These are phyloP conservation scores for Phytopythium oedochilum DNA, from an alignment of 352 stramenopile species.

Conservation along the genomic window DNA sequence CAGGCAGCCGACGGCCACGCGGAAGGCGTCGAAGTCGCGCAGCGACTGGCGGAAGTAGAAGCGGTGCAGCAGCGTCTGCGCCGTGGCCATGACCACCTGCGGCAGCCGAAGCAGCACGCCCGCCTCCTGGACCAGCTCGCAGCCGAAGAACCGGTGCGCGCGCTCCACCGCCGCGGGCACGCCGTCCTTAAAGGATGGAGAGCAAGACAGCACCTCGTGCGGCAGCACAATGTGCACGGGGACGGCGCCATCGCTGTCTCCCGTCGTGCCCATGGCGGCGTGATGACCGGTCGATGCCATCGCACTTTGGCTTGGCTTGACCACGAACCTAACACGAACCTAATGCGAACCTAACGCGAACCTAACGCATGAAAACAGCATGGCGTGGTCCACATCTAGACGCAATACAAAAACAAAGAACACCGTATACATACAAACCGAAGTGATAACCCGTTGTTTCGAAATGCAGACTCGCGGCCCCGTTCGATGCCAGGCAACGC, in stretches of 20 bases:
- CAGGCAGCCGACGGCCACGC: constrained; percentile 81
- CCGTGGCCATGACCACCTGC: constrained; percentile 88
- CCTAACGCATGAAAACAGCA: too few relatives aligned
- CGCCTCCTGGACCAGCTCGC: constrained; percentile 89
- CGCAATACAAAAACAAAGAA: too few relatives aligned
- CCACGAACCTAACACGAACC: too few relatives aligned
- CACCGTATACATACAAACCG: too few relatives aligned
- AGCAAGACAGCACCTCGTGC: constrained; percentile 8
- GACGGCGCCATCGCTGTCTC: background rate
- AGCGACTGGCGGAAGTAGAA: constrained; percentile 89
- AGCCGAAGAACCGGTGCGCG: constrained; percentile 28
- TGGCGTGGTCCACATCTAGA: too few relatives aligned
- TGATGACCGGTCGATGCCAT: background rate
- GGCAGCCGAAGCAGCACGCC: constrained; percentile 82
- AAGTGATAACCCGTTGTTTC: too few relatives aligned
- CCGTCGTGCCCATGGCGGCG: background rate
- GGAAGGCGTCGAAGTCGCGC: constrained; percentile 87
- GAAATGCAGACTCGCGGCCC: too few relatives aligned
- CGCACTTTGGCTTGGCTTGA: too few relatives aligned
- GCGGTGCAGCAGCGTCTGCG: constrained; percentile 87
- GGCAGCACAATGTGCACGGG: constrained; percentile 16
- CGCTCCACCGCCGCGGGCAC: constrained; percentile 34
- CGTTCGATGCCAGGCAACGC: too few relatives aligned
- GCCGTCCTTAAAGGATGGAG: constrained; percentile 45
- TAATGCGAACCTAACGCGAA: too few relatives aligned